These are phyloP conservation scores for Agrocybe praecox DNA, from an alignment of 768 basidiomycete species.

Conservation along the genomic window DNA sequence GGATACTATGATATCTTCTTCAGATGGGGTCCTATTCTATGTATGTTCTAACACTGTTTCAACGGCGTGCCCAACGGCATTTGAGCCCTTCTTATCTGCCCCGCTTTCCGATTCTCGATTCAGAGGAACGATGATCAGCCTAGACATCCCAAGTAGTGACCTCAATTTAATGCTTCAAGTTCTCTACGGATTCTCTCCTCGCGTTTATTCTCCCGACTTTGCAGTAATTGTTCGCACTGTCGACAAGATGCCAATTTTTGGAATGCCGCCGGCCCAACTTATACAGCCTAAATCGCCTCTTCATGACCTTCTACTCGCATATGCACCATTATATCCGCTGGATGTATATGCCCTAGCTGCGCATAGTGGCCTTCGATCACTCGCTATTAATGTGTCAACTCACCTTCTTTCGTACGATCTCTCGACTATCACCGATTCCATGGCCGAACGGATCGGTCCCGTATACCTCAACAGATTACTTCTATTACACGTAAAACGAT, in stretches of 20 bases:
- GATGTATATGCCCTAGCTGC: slow-evolving; percentile 43
- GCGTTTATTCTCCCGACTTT: slow-evolving; percentile 51
- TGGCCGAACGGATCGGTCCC: slow-evolving; percentile 38
- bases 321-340: slow-evolving; percentile 34
- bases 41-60: slow-evolving; percentile 47
- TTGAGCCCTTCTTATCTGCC: not conserved
- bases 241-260: slow-evolving; percentile 29
- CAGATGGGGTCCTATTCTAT: slow-evolving; percentile 68
- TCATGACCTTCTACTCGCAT: slow-evolving; percentile 31
- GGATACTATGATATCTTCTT: slow-evolving; percentile 46
- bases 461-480: slow-evolving; percentile 41
- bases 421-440: slow-evolving; percentile 34
- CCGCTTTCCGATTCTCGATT: slow-evolving; percentile 5
- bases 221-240: slow-evolving; percentile 48
- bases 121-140: slow-evolving; percentile 36
- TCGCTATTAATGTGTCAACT: slow-evolving; percentile 40
- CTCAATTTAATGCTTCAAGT: slow-evolving; percentile 60
- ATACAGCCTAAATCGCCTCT: slow-evolving; percentile 30
- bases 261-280: slow-evolving; percentile 20
- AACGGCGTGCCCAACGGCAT: slow-evolving; percentile 42
- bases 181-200: slow-evolving; percentile 51
- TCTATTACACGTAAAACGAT: slow-evolving; percentile 37
- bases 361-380: slow-evolving; percentile 30
- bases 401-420: slow-evolving; percentile 40
- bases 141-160: slow-evolving; percentile 44